These are phyloP conservation scores for Trichosanthes truncata DNA, from an alignment of 306 rosid genomes.

Conservation along the genomic window DNA sequence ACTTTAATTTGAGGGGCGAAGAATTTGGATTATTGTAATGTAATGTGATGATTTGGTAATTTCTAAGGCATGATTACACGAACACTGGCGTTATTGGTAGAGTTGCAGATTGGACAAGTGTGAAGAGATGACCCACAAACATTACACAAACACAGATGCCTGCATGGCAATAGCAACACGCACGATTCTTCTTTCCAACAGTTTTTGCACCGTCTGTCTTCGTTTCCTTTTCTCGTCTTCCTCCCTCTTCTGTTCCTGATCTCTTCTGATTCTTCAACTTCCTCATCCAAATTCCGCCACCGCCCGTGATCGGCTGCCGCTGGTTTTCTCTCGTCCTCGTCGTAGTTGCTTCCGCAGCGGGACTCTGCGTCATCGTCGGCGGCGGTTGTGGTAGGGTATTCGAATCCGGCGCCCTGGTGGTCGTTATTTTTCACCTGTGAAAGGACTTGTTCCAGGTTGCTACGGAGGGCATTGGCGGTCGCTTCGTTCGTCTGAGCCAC, in stretches of 20 bases:
- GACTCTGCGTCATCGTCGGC: conserved; percentile 54
- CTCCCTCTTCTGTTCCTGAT: background rate
- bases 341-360: conserved; percentile 48
- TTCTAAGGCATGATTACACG: conserved; percentile 59
- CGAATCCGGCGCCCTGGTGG: background rate
- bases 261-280: background rate
- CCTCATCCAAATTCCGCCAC: background rate
- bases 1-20: no score
- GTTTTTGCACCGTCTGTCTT: conserved; percentile 43
- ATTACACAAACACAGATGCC: conserved; percentile 80
- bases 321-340: background rate
- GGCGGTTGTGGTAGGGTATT: background rate
- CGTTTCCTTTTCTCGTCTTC: background rate
- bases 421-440: conserved; percentile 13
- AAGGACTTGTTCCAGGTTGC: conserved; percentile 46
- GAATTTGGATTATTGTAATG: background rate
- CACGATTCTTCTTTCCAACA: conserved; percentile 76
- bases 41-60: background rate
- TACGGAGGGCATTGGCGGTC: conserved; percentile 60
- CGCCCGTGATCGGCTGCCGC: no score
- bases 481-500: conserved; percentile 79
- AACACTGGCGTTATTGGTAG: conserved; percentile 62
- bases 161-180: conserved; percentile 76
- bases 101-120: conserved; percentile 82
- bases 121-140: conserved; percentile 70